A percentile compares a stretch with the other conserved stretches of the same genome.
These are phyloP conservation scores for Pseudocercospora fijiensis DNA, from an alignment of 2,329 filamentous ascomycete species.

Conservation along the genomic window DNA sequence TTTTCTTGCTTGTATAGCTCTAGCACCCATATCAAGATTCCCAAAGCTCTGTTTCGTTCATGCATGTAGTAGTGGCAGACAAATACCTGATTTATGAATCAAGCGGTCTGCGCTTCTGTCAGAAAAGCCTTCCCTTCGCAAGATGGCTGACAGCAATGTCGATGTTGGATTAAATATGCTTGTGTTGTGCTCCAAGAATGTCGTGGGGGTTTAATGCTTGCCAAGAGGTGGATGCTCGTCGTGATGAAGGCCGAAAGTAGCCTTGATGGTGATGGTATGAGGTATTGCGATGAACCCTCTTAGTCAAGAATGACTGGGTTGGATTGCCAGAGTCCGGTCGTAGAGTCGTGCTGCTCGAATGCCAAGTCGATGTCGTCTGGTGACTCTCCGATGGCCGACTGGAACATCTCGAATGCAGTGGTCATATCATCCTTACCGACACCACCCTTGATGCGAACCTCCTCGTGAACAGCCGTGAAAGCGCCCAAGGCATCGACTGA, in stretches of 20 bases:
- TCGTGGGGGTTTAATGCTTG: not conserved
- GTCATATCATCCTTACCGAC: not conserved
- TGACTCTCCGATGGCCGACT: not conserved
- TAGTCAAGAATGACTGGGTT: not conserved
- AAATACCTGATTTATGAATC: not conserved
- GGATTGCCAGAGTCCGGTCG: conserved; percentile 1
- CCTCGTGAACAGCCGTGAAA: not conserved
- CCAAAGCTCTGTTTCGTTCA: not conserved
- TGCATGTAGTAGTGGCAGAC: not conserved
- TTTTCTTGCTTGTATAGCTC: conserved; percentile 1
- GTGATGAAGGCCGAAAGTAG: not conserved
- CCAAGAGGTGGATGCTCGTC: not conserved
- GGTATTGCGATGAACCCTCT: not conserved
- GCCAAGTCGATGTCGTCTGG: not conserved
- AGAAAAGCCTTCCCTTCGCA: not conserved
- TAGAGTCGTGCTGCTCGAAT: not conserved
- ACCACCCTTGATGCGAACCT: not conserved
- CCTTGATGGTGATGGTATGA: not conserved
- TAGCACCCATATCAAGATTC: conserved; percentile 1
- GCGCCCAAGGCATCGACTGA: not conserved
- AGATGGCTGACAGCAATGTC: not conserved
- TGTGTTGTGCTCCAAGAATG: conserved; percentile 1
- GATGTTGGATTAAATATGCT: not conserved
- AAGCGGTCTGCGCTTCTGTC: not conserved
- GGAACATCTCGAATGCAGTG: not conserved